Evolutionary conservation across 345 rosid genomes (phyloP).

Genomic region (Euphorbia peplus): DNA sequence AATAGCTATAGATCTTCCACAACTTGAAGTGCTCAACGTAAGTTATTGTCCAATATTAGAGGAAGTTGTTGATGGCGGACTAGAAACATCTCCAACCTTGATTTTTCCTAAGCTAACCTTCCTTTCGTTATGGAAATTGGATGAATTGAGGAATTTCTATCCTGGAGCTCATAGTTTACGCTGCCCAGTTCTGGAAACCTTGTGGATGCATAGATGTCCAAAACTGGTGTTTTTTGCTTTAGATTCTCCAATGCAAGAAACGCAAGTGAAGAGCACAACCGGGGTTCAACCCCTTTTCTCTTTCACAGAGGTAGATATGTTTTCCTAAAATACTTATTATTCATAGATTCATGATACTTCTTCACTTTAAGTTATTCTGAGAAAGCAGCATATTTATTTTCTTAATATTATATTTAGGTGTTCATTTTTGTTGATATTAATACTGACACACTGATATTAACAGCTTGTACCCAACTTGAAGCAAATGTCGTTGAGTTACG

Average conservation of each 20-base stretch:
- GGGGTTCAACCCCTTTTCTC: conserved; percentile 7
- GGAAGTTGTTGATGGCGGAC: conserved; percentile 15
- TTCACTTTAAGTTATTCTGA: too few species aligned
- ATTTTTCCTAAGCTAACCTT: conserved; percentile 14
- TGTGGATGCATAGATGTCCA: background rate
- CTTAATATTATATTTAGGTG: too few species aligned
- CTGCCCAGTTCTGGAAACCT: conserved; percentile 11
- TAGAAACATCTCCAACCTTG: background rate
- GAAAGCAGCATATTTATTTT: too few species aligned
- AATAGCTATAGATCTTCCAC: conserved; percentile 6
- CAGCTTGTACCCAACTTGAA: conserved; percentile 25
- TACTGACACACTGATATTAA: background rate
- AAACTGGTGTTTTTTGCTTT: background rate
- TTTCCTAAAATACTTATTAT: too few species aligned
- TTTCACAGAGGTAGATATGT: background rate
- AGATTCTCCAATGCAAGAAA: background rate
- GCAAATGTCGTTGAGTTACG: background rate
- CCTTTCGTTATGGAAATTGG: background rate
- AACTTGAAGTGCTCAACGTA: conserved; percentile 14
- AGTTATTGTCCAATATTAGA: conserved; percentile 1
- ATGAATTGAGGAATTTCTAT: conserved; percentile 11
- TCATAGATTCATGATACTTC: too few species aligned
- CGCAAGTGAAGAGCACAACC: background rate
- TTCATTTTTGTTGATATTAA: too few species aligned
- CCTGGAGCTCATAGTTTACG: background rate